phyloP scores from a whole-genome alignment of 768 basidiomycete species.

The Mycena venus region DNA sequence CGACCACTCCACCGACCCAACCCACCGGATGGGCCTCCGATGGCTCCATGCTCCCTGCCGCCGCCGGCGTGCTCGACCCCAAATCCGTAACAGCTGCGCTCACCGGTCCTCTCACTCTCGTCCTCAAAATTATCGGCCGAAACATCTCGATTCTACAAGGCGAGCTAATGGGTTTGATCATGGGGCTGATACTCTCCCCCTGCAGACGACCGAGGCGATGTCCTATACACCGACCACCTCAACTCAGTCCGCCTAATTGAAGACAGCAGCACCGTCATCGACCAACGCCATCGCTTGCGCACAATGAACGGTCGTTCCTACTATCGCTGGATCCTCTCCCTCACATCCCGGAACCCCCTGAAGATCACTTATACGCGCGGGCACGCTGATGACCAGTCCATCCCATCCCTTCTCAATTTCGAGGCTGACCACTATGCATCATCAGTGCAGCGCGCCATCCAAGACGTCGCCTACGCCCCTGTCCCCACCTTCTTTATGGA shows the following conservation, averaged over 20 bases:
- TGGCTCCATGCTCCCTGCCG: conserved; percentile 41
- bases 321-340: neutral
- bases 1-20: neutral
- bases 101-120: conserved; percentile 28
- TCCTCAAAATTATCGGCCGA: conserved; percentile 27
- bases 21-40: conserved; percentile 6
- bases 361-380: neutral
- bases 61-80: conserved; percentile 31
- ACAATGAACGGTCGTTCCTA: neutral
- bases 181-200: conserved; percentile 21
- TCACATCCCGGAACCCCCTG: neutral
- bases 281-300: neutral
- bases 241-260: neutral
- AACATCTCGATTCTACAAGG: conserved; percentile 40
- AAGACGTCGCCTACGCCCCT: neutral
- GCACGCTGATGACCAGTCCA: neutral
- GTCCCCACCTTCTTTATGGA: conserved; percentile 33
- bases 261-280: neutral
- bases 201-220: neutral
- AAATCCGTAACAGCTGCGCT: conserved; percentile 34
- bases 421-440: conserved; percentile 24
- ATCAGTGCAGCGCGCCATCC: neutral
- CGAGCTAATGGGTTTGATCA: conserved; percentile 37
- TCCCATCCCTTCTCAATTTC: neutral
- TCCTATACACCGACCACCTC: conserved; percentile 40